Evolutionary conservation across 306 rosid genomes (phyloP).

Genomic region (Prunus armeniaca): DNA sequence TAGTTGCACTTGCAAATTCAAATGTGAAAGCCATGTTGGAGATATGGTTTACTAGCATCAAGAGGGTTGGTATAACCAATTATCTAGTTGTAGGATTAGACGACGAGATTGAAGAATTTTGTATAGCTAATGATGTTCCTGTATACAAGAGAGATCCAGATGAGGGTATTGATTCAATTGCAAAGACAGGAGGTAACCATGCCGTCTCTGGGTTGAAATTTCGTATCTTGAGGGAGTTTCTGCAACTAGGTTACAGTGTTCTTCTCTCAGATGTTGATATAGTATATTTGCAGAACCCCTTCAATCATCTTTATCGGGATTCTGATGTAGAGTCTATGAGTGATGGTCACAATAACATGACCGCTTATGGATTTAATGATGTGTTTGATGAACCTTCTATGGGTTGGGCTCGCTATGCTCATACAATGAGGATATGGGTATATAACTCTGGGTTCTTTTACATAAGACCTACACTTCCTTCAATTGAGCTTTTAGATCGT

Average conservation of each 20-base stretch:
- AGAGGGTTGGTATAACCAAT: conserved; percentile 72
- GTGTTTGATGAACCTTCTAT: conserved; percentile 83
- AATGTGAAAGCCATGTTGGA: conserved; percentile 72
- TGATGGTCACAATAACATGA: conserved; percentile 78
- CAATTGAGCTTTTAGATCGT: conserved; percentile 88
- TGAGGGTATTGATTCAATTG: conserved; percentile 56
- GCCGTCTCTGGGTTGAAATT: conserved; percentile 84
- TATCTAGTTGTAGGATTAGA: conserved; percentile 78
- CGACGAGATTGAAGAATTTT: conserved; percentile 53
- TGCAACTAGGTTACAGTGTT: conserved; percentile 79
- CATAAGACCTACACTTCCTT: conserved; percentile 79
- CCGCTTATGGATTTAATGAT: conserved; percentile 86
- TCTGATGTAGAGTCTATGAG: conserved; percentile 91
- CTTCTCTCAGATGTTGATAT: conserved; percentile 87
- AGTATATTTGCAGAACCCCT: conserved; percentile 84
- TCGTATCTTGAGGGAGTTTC: conserved; percentile 75
- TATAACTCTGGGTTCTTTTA: conserved; percentile 90
- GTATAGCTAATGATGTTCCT: conserved; percentile 67
- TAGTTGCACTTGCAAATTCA: conserved; percentile 72
- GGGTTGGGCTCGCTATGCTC: conserved; percentile 96
- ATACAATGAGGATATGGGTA: conserved; percentile 94
- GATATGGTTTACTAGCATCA: conserved; percentile 66
- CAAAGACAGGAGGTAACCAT: conserved; percentile 63
- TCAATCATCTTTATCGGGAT: conserved; percentile 75
- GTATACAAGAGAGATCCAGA: conserved; percentile 82